These are phyloP conservation scores for Claviceps digitariae DNA, from an alignment of 2,329 filamentous ascomycete species.

Conservation along the genomic window DNA sequence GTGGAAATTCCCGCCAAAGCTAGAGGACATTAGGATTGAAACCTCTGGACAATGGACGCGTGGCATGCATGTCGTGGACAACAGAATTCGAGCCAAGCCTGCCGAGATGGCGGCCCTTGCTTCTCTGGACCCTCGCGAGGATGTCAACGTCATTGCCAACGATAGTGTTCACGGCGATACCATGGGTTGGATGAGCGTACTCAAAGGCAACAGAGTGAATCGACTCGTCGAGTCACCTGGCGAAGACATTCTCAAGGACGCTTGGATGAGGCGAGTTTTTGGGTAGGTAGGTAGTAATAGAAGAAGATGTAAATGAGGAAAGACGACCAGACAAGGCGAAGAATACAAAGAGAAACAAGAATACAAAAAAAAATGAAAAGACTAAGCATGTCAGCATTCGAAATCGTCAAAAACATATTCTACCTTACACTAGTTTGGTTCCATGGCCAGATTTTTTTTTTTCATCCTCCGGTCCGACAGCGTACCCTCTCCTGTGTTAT, in stretches of 20 bases:
- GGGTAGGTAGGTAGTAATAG: slow-evolving; percentile 13
- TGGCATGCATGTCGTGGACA: slow-evolving; percentile 79
- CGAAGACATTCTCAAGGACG: slow-evolving; percentile 48
- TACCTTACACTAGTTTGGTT: background rate
- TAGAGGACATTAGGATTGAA: slow-evolving; percentile 80
- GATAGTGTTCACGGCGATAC: slow-evolving; percentile 55
- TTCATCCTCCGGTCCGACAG: background rate
- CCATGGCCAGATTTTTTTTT: background rate
- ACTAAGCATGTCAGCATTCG: background rate
- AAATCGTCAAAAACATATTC: background rate
- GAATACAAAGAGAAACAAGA: background rate
- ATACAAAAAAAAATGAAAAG: background rate
- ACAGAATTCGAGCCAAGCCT: slow-evolving; percentile 44
- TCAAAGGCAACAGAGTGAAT: slow-evolving; percentile 66
- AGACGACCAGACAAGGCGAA: background rate
- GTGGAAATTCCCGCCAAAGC: slow-evolving; percentile 44
- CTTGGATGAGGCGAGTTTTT: slow-evolving; percentile 55
- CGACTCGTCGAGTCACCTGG: slow-evolving; percentile 60
- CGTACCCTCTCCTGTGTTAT: background rate
- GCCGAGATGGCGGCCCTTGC: slow-evolving; percentile 27
- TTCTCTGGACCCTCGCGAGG: slow-evolving; percentile 27
- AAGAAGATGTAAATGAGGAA: background rate
- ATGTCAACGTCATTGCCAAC: slow-evolving; percentile 24
- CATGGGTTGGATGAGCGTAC: slow-evolving; percentile 59
- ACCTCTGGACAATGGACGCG: slow-evolving; percentile 88